Evolutionary conservation across 371 early-diverging fungal species (phyloP).

Genomic region (Lichtheimia corymbifera): DNA sequence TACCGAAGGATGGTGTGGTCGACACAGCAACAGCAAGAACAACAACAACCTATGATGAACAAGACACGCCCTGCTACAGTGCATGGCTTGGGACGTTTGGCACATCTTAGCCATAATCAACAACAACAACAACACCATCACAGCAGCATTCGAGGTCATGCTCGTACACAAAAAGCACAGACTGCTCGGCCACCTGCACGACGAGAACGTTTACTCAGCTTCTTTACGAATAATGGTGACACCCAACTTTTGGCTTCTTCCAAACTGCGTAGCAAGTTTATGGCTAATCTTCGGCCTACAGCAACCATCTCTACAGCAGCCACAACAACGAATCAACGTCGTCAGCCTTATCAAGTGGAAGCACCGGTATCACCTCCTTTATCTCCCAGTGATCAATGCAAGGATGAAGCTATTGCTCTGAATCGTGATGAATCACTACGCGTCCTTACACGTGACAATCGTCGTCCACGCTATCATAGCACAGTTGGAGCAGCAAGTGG

Average conservation of each 20-base stretch:
- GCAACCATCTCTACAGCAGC: slow-evolving; percentile 6
- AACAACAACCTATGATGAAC: neutral
- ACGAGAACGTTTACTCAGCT: slow-evolving; percentile 17
- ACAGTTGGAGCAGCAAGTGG: slow-evolving; percentile 4
- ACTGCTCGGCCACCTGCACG: slow-evolving; percentile 6
- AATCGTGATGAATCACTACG: slow-evolving; percentile 1
- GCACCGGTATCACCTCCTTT: slow-evolving; percentile 2
- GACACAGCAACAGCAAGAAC: no score
- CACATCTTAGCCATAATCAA: slow-evolving; percentile 2
- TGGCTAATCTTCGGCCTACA: slow-evolving; percentile 7
- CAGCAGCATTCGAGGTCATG: neutral
- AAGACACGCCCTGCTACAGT: slow-evolving; percentile 14
- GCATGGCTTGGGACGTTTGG: slow-evolving; percentile 6
- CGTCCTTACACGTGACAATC: neutral
- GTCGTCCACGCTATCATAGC: slow-evolving; percentile 5
- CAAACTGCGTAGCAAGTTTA: slow-evolving; percentile 4
- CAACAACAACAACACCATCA: neutral
- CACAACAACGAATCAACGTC: neutral
- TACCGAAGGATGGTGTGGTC: slow-evolving; percentile 12
- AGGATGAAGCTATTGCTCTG: slow-evolving; percentile 1
- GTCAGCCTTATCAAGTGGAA: no score
- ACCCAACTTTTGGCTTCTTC: neutral
- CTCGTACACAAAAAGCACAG: slow-evolving; percentile 12
- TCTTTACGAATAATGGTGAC: slow-evolving; percentile 9
- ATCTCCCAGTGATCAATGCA: neutral